Evolutionary conservation across 2,329 filamentous ascomycete genomes (phyloP), one percentile per base, ranked within the genome.

Genomic region (Zymoseptoria crescenta): DNA sequence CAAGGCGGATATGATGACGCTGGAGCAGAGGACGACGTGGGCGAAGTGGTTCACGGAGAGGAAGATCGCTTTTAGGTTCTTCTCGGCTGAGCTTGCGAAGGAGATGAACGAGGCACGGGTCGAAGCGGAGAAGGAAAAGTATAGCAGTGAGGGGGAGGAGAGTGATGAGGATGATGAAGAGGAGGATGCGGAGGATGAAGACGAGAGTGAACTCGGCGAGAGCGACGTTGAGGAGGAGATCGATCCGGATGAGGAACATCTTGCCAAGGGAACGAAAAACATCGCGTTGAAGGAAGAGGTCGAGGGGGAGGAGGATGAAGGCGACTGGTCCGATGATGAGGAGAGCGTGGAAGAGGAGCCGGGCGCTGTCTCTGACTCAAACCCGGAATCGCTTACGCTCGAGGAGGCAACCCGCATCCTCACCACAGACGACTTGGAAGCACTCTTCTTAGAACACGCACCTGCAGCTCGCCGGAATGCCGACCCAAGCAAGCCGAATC

Each of bases 1-100:
- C 81, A 99, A 99, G 80, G 92, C 94, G 52, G 94, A 99, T 76
- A 96, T 99, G 94, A 92, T 99, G 89, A 96, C 92, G 1, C 74
- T 85, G 53, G 84, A 85, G 68, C 95, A 99, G 77, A 81, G 94
- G 65, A 82, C 82, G 64, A 80, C 81, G 0, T 99, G 94, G 94
- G 92, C 92, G 2, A 83, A 88, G 66, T 91, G 96, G 71, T 90
- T 99, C 67, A 87, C 87, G 66, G 79, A 85, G 66, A 84, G 88
- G 27, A 85, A 86, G 28, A 95, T 99, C 70, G 85, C 89, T 56
- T 99, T 94, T 80, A 89, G 88, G 68, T 99, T 97, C 79, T 99
- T 99, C 79, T 99, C 95, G 1, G 94, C 94, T 1, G 86, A 89
- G 61, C 75, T 99, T 60, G 94, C 94, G 9, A 96, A 95, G 74